Evolutionary conservation across 2,329 filamentous ascomycete genomes (phyloP), one percentile per base, ranked within the genome.

Genomic region (Aphanoascus verrucosus): DNA sequence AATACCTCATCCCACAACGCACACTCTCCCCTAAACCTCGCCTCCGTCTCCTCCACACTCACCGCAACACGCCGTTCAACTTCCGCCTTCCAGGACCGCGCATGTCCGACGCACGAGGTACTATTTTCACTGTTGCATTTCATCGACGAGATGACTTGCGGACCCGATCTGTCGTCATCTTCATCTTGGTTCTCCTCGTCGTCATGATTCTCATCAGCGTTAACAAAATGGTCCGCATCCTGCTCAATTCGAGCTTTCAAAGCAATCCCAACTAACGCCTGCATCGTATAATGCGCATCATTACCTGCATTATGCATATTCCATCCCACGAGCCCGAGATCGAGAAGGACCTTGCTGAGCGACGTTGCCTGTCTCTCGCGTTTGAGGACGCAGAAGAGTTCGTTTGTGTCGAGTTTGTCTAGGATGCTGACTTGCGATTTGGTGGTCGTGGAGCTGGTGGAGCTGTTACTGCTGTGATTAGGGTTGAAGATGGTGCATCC

Each of bases 221-320:
- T 7, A 15, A 37, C n/a, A 32, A 41, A 15, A 4, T 15, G 11
- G n/a, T 17, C 17, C 2, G 17, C 32, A 23, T 46, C 35, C 20
- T 46, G 57, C 31, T 60, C 47, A 23, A 63, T 42, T 40, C 64
- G 59, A 8, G 65, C 61, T 41, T 61, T 59, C 19, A 81, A 68
- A 37, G 74, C 76, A 56, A 88, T 77, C 4, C 72, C 79, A 5
- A 95, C 66, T 75, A 93, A 79, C 6, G 82, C 84, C 57, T 84
- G 82, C 57, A 94, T 69, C 0, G 88, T 91, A 65, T 85, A 93
- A 1, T 82, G 78, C 0, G 89, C 88, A 64, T 95, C 89, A 59
- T 95, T 95, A 1, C 89, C 79, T 0, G 84, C 89, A 63, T 94
- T 94, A 68, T 95, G 89, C n/a, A 91, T 73, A 60, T 85, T 75